Percentiles rank a stretch among this genome's conserved stretches.
phyloP scores from a whole-genome alignment of 192 early-diverging fungal genomes.

The Coemansia sp. region DNA sequence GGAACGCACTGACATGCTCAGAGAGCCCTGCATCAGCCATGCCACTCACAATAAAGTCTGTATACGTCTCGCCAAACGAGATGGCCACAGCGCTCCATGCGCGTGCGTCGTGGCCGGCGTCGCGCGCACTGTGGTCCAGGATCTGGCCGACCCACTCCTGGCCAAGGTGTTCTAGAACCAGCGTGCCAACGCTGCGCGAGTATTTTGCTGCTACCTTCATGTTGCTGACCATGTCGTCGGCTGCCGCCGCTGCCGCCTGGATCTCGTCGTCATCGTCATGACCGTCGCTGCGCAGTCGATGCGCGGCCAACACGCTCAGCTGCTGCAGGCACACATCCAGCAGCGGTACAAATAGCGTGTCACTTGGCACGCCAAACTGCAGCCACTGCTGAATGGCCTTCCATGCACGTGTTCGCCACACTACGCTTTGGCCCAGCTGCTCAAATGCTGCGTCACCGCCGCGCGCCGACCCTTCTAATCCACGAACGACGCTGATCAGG shows the following conservation, averaged over 20 bases:
- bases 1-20: conserved; percentile 13
- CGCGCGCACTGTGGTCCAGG: conserved; percentile 13
- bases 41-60: conserved; percentile 33
- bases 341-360: conserved; percentile 33
- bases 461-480: conserved; percentile 11
- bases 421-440: conserved; percentile 13
- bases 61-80: conserved; percentile 47
- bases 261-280: conserved; percentile 33
- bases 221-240: conserved; percentile 49
- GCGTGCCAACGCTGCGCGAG: conserved; percentile 30
- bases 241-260: conserved; percentile 28
- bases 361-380: conserved; percentile 41
- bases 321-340: conserved; percentile 38
- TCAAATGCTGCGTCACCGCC: conserved; percentile 5
- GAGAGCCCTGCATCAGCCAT: conserved; percentile 11
- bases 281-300: conserved; percentile 13
- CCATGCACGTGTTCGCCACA: conserved; percentile 45
- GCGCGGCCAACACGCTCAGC: conserved; percentile 23
- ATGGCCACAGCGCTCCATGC: conserved; percentile 32
- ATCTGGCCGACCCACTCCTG: conserved; percentile 28
- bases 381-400: conserved; percentile 44
- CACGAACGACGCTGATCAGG: conserved; percentile 28
- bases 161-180: conserved; percentile 20
- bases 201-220: conserved; percentile 27
- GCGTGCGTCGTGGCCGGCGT: conserved; percentile 20